Base-by-base conservation (phyloP, 2,329 filamentous ascomycete species). In the Trichoderma harzianum region DNA sequence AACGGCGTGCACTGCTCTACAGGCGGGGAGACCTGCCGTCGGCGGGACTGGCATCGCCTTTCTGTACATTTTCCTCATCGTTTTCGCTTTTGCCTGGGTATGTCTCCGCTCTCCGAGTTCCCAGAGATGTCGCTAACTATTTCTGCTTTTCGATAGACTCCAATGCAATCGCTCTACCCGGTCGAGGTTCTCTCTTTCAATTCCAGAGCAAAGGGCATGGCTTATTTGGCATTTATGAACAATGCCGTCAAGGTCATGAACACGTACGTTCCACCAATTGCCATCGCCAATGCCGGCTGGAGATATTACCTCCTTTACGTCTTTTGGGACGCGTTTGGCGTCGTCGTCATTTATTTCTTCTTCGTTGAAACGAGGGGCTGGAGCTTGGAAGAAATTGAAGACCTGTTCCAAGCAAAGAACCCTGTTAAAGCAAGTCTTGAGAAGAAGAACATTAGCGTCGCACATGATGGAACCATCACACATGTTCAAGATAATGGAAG, bases 171-270 rank as follows among this genome's bases (percentile, higher is more conserved):
- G 10, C 62, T 64, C 26, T 64, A 64, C 11, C 62, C 62, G 6
- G 62, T 64, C 2, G 62, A 64, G 2, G 62, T 64, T 30, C 62
- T 64, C 26, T 47, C 62, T 3, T 64, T 64, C 18, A 64, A 64
- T 51, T 51, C 62, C 8, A 43, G 62, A 64, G 62, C 62, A 24
- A 64, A 64, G 32, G 62, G 62, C 11, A 64, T 64, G 62, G 62
- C 62, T 28, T 51, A 51, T 32, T 51, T 64, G n/a, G 62, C 62
- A 7, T 51, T 64, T n/a, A 64, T 64, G 62, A 64, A 64, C 26
- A 64, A 64, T 24, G 62, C 62, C 7, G 62, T 64, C 39, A 64
- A 64, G 62, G 62, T 64, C 26, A 64, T 64, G 62, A 64, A 64
- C 4, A 64, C 62, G 21, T 64, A 64, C 12, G 62, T 64, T 21